Conservation (phyloP, 179 eudicot species). For the Silene noctiflora region DNA sequence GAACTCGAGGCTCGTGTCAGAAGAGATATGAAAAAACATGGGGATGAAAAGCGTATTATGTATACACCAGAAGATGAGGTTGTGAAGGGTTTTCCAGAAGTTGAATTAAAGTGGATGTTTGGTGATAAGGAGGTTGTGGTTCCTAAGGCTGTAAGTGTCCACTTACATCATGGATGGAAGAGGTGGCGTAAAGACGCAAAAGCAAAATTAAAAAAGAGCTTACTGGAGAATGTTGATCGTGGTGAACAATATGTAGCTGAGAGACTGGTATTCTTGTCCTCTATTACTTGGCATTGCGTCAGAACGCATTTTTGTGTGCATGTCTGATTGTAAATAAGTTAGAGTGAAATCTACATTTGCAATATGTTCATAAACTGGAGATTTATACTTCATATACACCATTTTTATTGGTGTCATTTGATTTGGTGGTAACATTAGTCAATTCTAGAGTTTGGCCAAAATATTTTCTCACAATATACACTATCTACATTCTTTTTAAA, state of each 20-base stretch:
- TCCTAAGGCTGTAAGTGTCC: constrained; percentile 67
- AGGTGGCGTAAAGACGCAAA: constrained; percentile 88
- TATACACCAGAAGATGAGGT: constrained; percentile 67
- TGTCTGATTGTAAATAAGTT: not conserved
- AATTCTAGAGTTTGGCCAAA: not conserved
- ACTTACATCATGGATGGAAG: constrained; percentile 81
- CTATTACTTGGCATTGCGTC: not conserved
- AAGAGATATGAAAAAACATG: constrained; percentile 61
- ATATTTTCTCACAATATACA: not conserved
- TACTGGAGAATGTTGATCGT: constrained; percentile 56
- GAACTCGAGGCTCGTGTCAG: constrained; percentile 58
- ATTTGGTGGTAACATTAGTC: not conserved
- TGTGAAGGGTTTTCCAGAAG: constrained; percentile 78
- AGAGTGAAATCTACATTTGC: not conserved
- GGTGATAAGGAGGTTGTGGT: constrained; percentile 72
- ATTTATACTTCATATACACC: not conserved
- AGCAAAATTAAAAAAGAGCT: constrained; percentile 52
- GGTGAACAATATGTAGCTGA: constrained; percentile 72
- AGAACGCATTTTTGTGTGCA: not conserved
- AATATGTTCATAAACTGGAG: not conserved
- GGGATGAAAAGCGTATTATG: constrained; percentile 55
- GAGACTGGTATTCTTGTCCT: constrained; percentile 57
- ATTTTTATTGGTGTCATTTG: not conserved
- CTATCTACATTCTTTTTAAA: not conserved
- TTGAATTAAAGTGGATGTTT: constrained; percentile 83